Conservation (phyloP, 2,329 filamentous ascomycete species). For the Aspergillus fijiensis region DNA sequence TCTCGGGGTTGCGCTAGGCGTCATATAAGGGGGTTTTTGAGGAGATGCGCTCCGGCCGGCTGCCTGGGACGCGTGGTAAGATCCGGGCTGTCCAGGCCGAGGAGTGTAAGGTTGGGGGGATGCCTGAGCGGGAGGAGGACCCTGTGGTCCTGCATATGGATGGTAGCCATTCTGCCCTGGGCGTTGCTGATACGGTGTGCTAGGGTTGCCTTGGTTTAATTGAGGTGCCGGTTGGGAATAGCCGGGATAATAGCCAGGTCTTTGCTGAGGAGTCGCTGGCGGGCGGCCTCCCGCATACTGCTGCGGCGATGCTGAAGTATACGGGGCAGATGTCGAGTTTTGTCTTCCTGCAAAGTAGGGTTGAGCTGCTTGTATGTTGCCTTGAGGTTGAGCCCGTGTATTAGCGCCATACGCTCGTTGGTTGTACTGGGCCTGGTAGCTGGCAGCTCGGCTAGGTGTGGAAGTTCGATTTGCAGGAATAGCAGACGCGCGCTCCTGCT, state of each 20-base stretch:
- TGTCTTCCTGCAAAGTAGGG: slow-evolving; percentile 34
- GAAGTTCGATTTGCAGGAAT: slow-evolving; percentile 33
- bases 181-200: slow-evolving; percentile 42
- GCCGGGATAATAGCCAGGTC: slow-evolving; percentile 37
- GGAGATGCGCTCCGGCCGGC: slow-evolving; percentile 33
- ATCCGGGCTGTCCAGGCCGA: slow-evolving; percentile 34
- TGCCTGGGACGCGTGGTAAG: slow-evolving; percentile 29
- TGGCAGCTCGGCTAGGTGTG: slow-evolving; percentile 35
- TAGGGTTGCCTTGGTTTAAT: slow-evolving; percentile 36
- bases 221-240: slow-evolving; percentile 35
- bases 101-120: slow-evolving; percentile 38
- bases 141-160: slow-evolving; percentile 32
- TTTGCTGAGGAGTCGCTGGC: slow-evolving; percentile 37
- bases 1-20: slow-evolving; percentile 32
- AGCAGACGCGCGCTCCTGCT: slow-evolving; percentile 44
- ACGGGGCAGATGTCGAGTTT: slow-evolving; percentile 32
- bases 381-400: slow-evolving; percentile 27
- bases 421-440: slow-evolving; percentile 35
- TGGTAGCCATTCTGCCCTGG: slow-evolving; percentile 38
- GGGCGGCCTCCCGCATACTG: slow-evolving; percentile 33
- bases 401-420: slow-evolving; percentile 35
- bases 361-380: slow-evolving; percentile 30
- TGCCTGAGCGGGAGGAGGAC: slow-evolving; percentile 30
- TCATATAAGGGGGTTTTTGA: slow-evolving; percentile 29
- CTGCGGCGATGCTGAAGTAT: slow-evolving; percentile 33